phyloP scores from a whole-genome alignment of 352 stramenopile species.

The Phytopythium helicoides region DNA sequence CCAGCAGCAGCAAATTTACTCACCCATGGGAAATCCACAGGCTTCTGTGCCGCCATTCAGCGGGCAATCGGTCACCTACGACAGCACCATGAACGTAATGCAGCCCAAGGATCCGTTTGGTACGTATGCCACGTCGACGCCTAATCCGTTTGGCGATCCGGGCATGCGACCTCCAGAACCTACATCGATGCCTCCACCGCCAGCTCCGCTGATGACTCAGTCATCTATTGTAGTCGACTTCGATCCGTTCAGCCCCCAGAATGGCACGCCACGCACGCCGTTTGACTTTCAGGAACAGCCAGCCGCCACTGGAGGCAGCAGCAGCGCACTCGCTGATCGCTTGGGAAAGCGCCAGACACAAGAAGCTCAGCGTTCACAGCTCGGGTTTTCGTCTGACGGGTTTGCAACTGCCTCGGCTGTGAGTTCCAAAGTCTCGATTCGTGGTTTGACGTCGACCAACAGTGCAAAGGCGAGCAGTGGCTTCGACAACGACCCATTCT shows the following conservation, averaged over 20 bases:
- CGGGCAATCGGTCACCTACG: too few relatives aligned
- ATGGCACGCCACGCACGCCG: slow-evolving; percentile 41
- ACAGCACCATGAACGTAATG: too few relatives aligned
- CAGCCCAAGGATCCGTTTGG: slow-evolving; percentile 52
- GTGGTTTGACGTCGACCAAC: slow-evolving; percentile 21
- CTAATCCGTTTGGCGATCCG: slow-evolving; percentile 10
- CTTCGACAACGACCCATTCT: slow-evolving; percentile 56
- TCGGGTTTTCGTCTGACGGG: slow-evolving; percentile 48
- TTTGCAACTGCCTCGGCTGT: slow-evolving; percentile 29
- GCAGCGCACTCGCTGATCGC: slow-evolving; percentile 33
- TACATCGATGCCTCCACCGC: slow-evolving; percentile 17
- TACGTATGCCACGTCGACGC: slow-evolving; percentile 13
- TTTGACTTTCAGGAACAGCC: slow-evolving; percentile 36
- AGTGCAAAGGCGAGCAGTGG: slow-evolving; percentile 12
- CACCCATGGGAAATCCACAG: slow-evolving; percentile 4
- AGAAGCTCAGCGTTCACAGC: slow-evolving; percentile 53
- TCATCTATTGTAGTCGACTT: slow-evolving; percentile 63
- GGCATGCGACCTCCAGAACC: slow-evolving; percentile 24
- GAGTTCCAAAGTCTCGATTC: slow-evolving; percentile 41
- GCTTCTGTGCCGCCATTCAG: too few relatives aligned
- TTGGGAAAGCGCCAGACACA: slow-evolving; percentile 62
- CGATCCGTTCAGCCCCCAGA: slow-evolving; percentile 66
- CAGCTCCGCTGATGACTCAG: slow-evolving; percentile 13
- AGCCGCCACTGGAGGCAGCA: slow-evolving; percentile 10
- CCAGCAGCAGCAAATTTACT: slow-evolving; percentile 17